These are phyloP conservation scores for Magnolia kwangsiensis DNA, from an alignment of 164 flowering plant genomes.

Conservation along the genomic window DNA sequence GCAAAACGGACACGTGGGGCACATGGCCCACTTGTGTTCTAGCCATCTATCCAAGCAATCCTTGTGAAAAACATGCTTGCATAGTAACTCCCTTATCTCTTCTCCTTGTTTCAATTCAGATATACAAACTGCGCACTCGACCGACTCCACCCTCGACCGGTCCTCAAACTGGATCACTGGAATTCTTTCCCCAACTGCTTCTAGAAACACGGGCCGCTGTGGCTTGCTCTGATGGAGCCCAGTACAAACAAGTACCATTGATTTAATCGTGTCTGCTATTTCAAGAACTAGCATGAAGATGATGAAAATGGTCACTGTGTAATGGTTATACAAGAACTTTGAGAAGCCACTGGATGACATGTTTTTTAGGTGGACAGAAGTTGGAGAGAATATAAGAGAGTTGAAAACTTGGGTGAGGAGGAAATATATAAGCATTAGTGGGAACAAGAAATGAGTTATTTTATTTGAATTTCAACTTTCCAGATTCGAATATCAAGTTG, in stretches of 20 bases:
- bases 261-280: neutral
- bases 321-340: neutral
- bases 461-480: no score
- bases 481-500: no score
- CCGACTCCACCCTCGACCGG: neutral
- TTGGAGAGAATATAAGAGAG: no score
- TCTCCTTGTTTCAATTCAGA: constrained; percentile 10
- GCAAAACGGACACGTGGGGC: constrained; percentile 7
- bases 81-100: constrained; percentile 1
- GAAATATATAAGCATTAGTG: no score
- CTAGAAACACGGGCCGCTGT: neutral
- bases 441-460: no score
- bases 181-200: neutral
- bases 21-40: neutral
- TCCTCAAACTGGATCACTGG: neutral
- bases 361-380: neutral
- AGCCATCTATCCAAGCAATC: constrained; percentile 13
- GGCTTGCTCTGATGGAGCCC: neutral
- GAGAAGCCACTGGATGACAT: neutral
- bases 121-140: constrained; percentile 12
- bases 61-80: constrained; percentile 13
- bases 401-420: no score
- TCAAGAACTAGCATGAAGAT: neutral
- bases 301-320: neutral
- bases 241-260: neutral